Percentiles rank a stretch among this genome's conserved stretches.
Evolutionary conservation across 75 land plant genomes (phyloP).

Genomic region (Chamaecyparis obtusa): DNA sequence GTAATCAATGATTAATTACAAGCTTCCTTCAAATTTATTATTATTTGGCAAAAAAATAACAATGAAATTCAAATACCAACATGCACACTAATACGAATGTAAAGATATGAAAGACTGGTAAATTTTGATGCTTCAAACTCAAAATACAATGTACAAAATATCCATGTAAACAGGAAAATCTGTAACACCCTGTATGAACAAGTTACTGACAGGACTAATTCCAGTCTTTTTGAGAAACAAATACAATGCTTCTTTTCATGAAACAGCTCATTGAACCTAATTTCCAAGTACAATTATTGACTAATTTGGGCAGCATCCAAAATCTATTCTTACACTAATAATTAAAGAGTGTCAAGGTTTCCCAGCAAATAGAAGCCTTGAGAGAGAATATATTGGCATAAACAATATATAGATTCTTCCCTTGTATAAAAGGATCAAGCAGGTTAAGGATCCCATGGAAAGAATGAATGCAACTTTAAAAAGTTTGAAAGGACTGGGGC

Average conservation of each 20-base stretch:
- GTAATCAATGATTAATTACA: background rate
- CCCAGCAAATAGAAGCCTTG: background rate
- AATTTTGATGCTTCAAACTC: background rate
- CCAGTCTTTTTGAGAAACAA: background rate
- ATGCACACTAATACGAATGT: background rate
- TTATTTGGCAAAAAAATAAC: background rate
- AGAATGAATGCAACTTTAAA: background rate
- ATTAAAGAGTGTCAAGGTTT: background rate
- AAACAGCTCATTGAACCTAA: background rate
- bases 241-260: constrained; percentile 8
- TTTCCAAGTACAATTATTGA: constrained; percentile 3
- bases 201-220: background rate
- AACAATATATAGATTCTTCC: background rate
- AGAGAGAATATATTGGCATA: background rate
- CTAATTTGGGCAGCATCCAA: background rate
- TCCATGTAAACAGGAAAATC: background rate
- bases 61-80: background rate
- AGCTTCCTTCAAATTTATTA: background rate
- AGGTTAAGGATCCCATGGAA: background rate
- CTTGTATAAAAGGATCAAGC: constrained; percentile 7
- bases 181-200: background rate
- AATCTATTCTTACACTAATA: constrained; percentile 11
- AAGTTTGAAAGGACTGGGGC: background rate
- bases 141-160: background rate
- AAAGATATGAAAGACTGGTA: background rate